Evolutionary conservation across 2,329 filamentous ascomycete genomes (phyloP).

Genomic region (Fonsecaea pugnacius): DNA sequence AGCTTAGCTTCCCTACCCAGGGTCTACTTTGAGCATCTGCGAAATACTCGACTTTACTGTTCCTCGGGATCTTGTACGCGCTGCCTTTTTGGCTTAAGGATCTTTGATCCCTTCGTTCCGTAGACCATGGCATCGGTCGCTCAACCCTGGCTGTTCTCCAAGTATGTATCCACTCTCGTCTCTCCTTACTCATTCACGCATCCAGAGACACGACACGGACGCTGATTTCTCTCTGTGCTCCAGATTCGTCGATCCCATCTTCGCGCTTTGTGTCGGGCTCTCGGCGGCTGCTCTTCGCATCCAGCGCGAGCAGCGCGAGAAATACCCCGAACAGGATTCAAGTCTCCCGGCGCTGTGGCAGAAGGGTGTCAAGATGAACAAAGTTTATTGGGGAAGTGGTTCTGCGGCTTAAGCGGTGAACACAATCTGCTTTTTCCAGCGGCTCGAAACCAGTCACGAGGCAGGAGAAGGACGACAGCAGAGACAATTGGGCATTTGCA

Average conservation of each 20-base stretch:
- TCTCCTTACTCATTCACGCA: not conserved
- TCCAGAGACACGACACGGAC: no score
- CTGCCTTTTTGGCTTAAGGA: not conserved
- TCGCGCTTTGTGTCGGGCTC: slow-evolving; percentile 58
- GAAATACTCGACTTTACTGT: not conserved
- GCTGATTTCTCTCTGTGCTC: slow-evolving; percentile 5
- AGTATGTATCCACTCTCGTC: slow-evolving; percentile 38
- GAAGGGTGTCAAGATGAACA: slow-evolving; percentile 31
- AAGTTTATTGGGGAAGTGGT: slow-evolving; percentile 29
- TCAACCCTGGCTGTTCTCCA: slow-evolving; percentile 48
- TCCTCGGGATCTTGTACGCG: not conserved
- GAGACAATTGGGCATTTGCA: not conserved
- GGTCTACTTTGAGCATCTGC: not conserved
- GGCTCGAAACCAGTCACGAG: not conserved
- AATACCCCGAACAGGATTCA: slow-evolving; percentile 45
- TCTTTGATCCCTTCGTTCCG: not conserved
- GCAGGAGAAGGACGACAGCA: not conserved
- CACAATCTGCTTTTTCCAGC: not conserved
- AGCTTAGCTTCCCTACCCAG: not conserved
- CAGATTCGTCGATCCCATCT: slow-evolving; percentile 59
- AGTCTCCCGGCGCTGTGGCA: slow-evolving; percentile 37
- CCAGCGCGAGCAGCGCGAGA: slow-evolving; percentile 58
- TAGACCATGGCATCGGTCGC: slow-evolving; percentile 31
- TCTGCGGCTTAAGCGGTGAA: not conserved
- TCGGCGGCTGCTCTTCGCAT: slow-evolving; percentile 59